These are phyloP conservation scores for Polymyxa betae DNA, from an alignment of 208 protist genomes.

Conservation along the genomic window DNA sequence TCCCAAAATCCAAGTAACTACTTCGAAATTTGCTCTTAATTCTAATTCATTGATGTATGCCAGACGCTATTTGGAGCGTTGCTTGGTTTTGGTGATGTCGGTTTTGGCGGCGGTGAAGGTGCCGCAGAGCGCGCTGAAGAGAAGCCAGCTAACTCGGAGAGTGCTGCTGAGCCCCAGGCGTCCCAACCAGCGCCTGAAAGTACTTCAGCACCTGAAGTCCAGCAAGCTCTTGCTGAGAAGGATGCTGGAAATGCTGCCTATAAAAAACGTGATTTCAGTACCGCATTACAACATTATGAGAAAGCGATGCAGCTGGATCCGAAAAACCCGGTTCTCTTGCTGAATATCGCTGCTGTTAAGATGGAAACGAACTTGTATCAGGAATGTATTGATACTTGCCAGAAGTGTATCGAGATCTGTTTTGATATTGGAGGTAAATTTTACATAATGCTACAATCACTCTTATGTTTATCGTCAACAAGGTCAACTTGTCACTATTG, in stretches of 20 bases:
- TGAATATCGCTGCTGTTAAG: constrained; percentile 47
- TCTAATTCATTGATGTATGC: background rate
- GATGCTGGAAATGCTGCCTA: constrained; percentile 53
- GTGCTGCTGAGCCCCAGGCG: background rate
- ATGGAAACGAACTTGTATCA: background rate
- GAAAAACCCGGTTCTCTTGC: constrained; percentile 33
- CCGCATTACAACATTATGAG: constrained; percentile 28
- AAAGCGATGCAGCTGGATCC: constrained; percentile 48
- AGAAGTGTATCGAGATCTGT: constrained; percentile 40
- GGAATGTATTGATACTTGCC: background rate
- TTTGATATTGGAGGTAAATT: background rate
- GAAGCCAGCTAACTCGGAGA: background rate
- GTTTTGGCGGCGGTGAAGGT: background rate
- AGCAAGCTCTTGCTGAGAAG: constrained; percentile 53
- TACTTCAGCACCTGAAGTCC: background rate
- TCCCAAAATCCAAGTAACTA: constrained; percentile 1
- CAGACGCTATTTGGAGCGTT: background rate
- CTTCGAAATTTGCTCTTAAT: background rate
- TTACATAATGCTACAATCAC: background rate
- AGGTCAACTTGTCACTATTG: background rate
- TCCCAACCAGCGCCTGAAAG: constrained; percentile 15
- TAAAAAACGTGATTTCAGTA: constrained; percentile 51
- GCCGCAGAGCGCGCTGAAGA: constrained; percentile 2
- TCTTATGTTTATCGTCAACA: background rate
- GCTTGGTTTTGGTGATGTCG: background rate